These are phyloP conservation scores for Syzygium malaccense DNA, from an alignment of 441 rosid genomes.

Conservation along the genomic window DNA sequence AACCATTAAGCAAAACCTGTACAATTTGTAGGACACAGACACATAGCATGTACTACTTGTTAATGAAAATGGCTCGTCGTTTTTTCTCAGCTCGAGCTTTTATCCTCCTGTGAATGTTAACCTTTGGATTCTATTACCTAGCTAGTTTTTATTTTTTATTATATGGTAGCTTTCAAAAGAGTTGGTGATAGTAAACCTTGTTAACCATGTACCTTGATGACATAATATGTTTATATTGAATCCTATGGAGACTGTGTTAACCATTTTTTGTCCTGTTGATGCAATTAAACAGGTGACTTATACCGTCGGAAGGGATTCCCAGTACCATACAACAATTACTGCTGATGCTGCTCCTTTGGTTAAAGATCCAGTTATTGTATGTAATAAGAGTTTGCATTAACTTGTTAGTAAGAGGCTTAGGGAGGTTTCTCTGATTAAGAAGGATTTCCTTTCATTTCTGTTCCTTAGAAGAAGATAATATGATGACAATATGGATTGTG, in stretches of 20 bases:
- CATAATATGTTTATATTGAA: background rate
- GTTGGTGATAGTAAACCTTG: background rate
- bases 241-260: background rate
- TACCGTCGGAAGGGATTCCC: constrained; percentile 78
- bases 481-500: background rate
- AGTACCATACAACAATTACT: constrained; percentile 50
- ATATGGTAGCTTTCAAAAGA: background rate
- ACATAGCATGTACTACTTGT: background rate
- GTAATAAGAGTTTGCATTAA: constrained; percentile 7
- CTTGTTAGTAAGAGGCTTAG: background rate
- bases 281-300: constrained; percentile 57
- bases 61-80: background rate
- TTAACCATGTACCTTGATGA: background rate
- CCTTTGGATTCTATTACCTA: background rate
- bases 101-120: background rate
- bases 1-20: background rate
- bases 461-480: background rate
- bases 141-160: background rate
- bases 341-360: constrained; percentile 60
- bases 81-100: background rate
- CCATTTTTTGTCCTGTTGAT: constrained; percentile 9
- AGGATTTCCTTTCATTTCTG: background rate
- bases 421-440: background rate
- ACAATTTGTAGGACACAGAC: background rate
- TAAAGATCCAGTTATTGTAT: constrained; percentile 72